Evolutionary conservation across 208 protist genomes (phyloP).

Genomic region (Trichomonas gallinae): DNA sequence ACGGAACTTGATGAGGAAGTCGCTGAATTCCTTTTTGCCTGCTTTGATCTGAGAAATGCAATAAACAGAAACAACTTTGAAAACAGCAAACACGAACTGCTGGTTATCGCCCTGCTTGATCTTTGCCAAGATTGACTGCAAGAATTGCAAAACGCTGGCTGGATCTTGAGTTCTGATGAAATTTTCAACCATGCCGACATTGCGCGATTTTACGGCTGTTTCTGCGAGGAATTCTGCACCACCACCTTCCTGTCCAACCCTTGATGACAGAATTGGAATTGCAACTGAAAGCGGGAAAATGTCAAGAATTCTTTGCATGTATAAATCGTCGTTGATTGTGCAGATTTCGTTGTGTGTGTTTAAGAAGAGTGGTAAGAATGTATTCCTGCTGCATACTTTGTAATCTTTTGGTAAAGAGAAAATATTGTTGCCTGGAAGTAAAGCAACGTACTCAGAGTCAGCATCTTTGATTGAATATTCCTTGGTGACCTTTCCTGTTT

Average conservation of each 20-base stretch:
- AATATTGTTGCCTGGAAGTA: not conserved
- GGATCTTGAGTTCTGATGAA: not conserved
- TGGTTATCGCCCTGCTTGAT: not conserved
- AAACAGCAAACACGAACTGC: not conserved
- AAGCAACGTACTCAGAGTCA: not conserved
- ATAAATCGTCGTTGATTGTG: not conserved
- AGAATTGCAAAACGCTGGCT: not conserved
- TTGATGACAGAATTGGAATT: not conserved
- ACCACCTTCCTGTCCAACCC: not conserved
- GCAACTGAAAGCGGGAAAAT: not conserved
- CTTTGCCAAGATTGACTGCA: not conserved
- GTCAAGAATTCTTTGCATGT: not conserved
- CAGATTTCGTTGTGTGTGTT: not conserved
- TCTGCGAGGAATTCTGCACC: not conserved
- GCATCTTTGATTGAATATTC: not conserved
- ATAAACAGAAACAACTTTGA: not conserved
- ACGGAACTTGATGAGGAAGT: not conserved
- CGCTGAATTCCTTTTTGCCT: not conserved
- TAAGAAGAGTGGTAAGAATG: not conserved
- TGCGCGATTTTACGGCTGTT: not conserved
- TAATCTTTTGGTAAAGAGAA: not conserved
- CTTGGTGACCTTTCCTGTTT: not conserved
- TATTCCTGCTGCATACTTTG: not conserved
- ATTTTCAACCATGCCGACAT: not conserved
- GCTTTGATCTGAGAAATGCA: not conserved